A percentile compares a stretch with the other conserved stretches of the same genome.
Conservation (phyloP, 371 early-diverging fungal species). For the Parasitella parasitica region DNA sequence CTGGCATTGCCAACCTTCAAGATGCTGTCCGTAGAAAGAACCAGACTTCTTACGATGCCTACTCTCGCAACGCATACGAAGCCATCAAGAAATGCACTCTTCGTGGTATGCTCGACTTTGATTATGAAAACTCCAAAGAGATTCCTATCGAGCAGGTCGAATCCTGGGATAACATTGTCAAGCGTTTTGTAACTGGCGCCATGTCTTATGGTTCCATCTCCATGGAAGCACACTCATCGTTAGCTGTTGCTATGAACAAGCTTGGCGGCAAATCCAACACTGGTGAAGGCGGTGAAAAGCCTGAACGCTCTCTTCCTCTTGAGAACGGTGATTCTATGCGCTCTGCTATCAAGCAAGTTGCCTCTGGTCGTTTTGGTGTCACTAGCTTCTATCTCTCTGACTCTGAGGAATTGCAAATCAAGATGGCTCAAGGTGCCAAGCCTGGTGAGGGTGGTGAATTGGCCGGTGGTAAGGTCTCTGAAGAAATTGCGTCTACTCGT, state of each 20-base stretch:
- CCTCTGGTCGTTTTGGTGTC: conserved; percentile 97
- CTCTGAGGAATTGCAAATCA: conserved; percentile 96
- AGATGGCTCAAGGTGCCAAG: conserved; percentile 99
- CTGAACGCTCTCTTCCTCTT: conserved; percentile 67
- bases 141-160: conserved; percentile 94
- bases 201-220: conserved; percentile 99
- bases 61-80: conserved; percentile 76
- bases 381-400: conserved; percentile 91
- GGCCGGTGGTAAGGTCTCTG: conserved; percentile 84
- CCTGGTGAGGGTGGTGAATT: conserved; percentile 93
- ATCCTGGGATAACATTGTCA: conserved; percentile 94
- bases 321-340: conserved; percentile 81
- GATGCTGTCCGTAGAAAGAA: conserved; percentile 96
- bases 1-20: conserved; percentile 85
- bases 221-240: conserved; percentile 87
- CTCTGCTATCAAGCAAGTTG: conserved; percentile 97
- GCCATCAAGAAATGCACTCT: conserved; percentile 91
- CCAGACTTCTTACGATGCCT: conserved; percentile 79
- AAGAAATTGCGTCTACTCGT: conserved; percentile 89
- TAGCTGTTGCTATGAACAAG: conserved; percentile 94
- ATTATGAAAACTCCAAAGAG: conserved; percentile 66
- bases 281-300: conserved; percentile 98
- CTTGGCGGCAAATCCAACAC: conserved; percentile 96
- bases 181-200: conserved; percentile 96
- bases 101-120: conserved; percentile 93